Conservation (phyloP, 306 rosid genomes). For the Malus sieversii region DNA sequence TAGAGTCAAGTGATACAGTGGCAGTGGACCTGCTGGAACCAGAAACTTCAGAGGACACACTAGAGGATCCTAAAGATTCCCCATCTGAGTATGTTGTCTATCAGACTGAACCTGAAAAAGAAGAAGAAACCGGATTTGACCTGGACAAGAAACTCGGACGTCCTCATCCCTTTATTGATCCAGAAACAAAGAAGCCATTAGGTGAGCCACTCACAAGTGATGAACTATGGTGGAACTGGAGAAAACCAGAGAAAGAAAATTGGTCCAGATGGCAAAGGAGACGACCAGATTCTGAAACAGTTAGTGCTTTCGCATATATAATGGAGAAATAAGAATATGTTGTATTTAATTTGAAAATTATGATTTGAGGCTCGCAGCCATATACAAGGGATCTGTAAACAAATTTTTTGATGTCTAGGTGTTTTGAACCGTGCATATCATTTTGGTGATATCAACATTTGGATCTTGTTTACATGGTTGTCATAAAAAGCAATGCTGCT, state of each 20-base stretch:
- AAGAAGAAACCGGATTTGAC: conserved; percentile 57
- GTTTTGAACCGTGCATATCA: background rate
- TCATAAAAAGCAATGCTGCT: background rate
- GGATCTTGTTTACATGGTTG: conserved; percentile 2
- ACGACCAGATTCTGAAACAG: conserved; percentile 87
- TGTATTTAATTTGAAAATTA: background rate
- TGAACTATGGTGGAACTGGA: conserved; percentile 97
- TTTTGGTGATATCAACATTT: background rate
- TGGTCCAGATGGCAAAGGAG: conserved; percentile 99
- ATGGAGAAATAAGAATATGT: background rate
- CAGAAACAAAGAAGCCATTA: conserved; percentile 57
- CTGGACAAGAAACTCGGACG: conserved; percentile 63
- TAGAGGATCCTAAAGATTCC: conserved; percentile 48
- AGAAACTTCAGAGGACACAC: conserved; percentile 42
- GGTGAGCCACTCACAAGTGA: conserved; percentile 62
- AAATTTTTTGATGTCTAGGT: background rate
- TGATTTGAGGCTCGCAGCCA: background rate
- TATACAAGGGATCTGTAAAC: background rate
- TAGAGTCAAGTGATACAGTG: conserved; percentile 27
- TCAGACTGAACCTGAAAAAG: conserved; percentile 57
- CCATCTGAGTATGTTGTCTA: conserved; percentile 72
- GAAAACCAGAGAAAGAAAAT: conserved; percentile 74
- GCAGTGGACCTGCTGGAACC: conserved; percentile 4
- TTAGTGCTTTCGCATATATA: conserved; percentile 27
- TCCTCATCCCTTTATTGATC: conserved; percentile 87